Conservation (phyloP, 768 basidiomycete species). For the Leccinellum rugosiceps region DNA sequence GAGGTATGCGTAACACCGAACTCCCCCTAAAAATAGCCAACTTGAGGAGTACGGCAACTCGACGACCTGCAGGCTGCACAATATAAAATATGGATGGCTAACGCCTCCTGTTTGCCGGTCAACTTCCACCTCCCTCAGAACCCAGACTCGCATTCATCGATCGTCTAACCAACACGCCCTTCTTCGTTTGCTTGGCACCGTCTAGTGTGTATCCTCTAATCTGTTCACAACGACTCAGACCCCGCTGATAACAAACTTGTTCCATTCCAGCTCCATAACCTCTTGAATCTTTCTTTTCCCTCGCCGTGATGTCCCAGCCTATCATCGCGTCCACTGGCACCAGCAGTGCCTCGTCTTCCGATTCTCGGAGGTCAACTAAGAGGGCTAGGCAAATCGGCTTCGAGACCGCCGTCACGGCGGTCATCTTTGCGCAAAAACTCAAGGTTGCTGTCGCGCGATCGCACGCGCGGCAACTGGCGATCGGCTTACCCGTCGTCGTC, state of each 20-base stretch:
- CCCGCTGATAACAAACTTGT: neutral
- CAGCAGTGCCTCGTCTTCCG: neutral
- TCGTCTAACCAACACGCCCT: neutral
- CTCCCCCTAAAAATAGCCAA: neutral
- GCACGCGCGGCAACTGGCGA: too few relatives aligned
- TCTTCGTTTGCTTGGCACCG: neutral
- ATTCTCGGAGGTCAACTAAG: neutral
- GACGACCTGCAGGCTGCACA: neutral
- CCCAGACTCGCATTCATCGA: neutral
- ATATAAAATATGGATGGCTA: slow-evolving; percentile 15
- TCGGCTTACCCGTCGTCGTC: too few relatives aligned
- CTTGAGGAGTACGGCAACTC: neutral
- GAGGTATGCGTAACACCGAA: neutral
- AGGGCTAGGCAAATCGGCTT: slow-evolving; percentile 17
- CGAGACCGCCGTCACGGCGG: slow-evolving; percentile 15
- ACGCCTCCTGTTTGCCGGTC: neutral
- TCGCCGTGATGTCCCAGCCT: slow-evolving; percentile 2
- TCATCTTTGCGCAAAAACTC: neutral
- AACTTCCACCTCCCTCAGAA: neutral
- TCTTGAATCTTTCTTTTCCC: neutral
- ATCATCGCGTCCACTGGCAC: neutral
- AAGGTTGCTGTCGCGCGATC: too few relatives aligned
- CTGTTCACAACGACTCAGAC: neutral
- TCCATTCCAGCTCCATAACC: neutral
- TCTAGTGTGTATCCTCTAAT: slow-evolving; percentile 5